Evolutionary conservation across 441 rosid species (phyloP).

Genomic region (Macaranga tanarius): DNA sequence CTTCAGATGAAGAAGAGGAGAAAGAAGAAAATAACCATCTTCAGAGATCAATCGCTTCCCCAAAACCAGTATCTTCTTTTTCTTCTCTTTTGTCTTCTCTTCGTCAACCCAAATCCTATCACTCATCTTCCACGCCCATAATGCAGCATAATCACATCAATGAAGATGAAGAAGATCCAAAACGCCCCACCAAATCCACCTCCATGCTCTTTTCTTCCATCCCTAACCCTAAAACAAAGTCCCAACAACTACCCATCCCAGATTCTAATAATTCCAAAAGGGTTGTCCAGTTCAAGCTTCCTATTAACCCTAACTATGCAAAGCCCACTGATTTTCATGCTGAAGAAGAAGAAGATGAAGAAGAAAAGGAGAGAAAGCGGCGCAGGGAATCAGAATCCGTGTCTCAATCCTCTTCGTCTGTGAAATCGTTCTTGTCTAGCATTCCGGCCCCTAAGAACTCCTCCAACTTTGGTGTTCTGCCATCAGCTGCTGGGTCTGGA

Average conservation of each 20-base stretch:
- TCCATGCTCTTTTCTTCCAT: constrained; percentile 50
- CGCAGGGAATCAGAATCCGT: constrained; percentile 27
- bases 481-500: constrained; percentile 51
- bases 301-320: constrained; percentile 32
- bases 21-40: constrained; percentile 51
- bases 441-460: constrained; percentile 79
- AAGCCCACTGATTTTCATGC: constrained; percentile 35
- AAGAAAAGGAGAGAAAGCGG: constrained; percentile 37
- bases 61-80: constrained; percentile 20
- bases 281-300: constrained; percentile 73
- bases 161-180: constrained; percentile 19
- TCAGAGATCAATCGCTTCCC: constrained; percentile 18
- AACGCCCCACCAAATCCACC: constrained; percentile 18
- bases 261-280: constrained; percentile 35
- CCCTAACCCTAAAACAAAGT: constrained; percentile 55
- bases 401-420: constrained; percentile 45
- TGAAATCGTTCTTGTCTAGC: constrained; percentile 62
- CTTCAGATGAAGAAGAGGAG: constrained; percentile 75
- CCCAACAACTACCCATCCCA: constrained; percentile 19
- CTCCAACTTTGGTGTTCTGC: constrained; percentile 55
- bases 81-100: constrained; percentile 23
- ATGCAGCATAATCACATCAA: neutral
- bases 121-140: no score
- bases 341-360: constrained; percentile 46
- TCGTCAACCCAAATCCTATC: constrained; percentile 29